These are phyloP conservation scores for Zelonia costaricensis DNA, from an alignment of 208 protist species.

Conservation along the genomic window DNA sequence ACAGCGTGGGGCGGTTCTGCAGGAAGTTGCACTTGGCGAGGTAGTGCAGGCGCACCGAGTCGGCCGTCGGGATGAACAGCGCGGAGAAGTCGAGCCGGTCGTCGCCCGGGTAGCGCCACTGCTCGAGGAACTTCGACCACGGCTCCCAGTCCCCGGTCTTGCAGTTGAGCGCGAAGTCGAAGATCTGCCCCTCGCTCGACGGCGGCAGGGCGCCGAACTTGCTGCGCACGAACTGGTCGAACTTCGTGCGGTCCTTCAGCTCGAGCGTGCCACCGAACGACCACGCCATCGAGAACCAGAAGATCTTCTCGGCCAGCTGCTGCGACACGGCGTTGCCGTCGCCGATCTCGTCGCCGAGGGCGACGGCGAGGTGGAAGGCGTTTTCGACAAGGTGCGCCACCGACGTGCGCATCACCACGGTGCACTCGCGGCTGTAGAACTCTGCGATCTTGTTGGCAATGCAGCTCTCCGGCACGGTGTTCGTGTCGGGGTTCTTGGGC, in stretches of 20 bases:
- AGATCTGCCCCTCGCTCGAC: slow-evolving; percentile 79
- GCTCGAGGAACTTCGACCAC: slow-evolving; percentile 86
- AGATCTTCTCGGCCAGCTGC: slow-evolving; percentile 90
- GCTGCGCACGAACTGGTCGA: slow-evolving; percentile 92
- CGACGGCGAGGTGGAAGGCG: slow-evolving; percentile 91
- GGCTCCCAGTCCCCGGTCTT: slow-evolving; percentile 88
- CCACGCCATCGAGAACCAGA: slow-evolving; percentile 95
- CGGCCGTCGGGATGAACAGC: slow-evolving; percentile 96
- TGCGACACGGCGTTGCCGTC: slow-evolving; percentile 80
- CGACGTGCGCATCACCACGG: slow-evolving; percentile 84
- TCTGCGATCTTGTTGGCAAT: slow-evolving; percentile 70
- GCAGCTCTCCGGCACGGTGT: slow-evolving; percentile 27
- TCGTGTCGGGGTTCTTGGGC: slow-evolving; percentile 47
- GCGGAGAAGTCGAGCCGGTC: slow-evolving; percentile 93
- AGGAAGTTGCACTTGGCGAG: slow-evolving; percentile 89
- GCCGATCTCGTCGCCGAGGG: slow-evolving; percentile 83
- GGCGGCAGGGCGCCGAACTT: slow-evolving; percentile 74
- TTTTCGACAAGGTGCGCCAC: slow-evolving; percentile 89
- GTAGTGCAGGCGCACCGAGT: slow-evolving; percentile 95
- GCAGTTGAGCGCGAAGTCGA: slow-evolving; percentile 95
- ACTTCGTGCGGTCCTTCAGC: slow-evolving; percentile 90
- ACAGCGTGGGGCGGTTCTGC: slow-evolving; percentile 82
- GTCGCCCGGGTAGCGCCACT: slow-evolving; percentile 94
- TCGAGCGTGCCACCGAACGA: slow-evolving; percentile 95
- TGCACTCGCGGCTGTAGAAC: slow-evolving; percentile 92